A percentile compares a stretch with the other conserved stretches of the same genome.
These are phyloP conservation scores for Solanum chmielewskii DNA, from an alignment of 257 asterid species.

Conservation along the genomic window DNA sequence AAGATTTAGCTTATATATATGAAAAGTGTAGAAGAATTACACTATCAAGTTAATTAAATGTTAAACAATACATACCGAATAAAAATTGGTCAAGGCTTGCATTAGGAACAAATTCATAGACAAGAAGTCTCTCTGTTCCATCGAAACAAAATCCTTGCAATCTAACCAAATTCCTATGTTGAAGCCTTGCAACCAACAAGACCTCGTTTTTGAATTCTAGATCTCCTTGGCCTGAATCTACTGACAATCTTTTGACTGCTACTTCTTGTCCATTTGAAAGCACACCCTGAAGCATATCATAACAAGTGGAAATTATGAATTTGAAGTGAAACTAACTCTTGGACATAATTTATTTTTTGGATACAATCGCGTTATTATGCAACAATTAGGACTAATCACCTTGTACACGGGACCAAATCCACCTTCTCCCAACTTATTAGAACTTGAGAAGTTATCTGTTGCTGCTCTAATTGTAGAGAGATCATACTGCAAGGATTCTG, in stretches of 20 bases:
- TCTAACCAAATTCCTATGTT: not conserved
- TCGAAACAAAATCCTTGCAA: not conserved
- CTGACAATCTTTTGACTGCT: not conserved
- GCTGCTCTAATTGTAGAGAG: not conserved
- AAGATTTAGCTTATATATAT: not conserved
- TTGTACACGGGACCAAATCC: constrained; percentile 18
- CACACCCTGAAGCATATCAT: not conserved
- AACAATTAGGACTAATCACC: not conserved
- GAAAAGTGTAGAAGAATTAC: not conserved
- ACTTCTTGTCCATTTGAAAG: not conserved
- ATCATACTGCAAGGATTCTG: not conserved
- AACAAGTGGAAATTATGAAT: not conserved
- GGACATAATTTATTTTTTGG: too few relatives aligned
- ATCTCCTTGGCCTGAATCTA: not conserved
- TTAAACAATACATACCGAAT: constrained; percentile 4
- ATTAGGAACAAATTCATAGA: constrained; percentile 18
- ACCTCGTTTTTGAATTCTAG: not conserved
- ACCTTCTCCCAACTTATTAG: constrained; percentile 7
- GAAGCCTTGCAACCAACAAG: not conserved
- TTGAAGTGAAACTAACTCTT: too few relatives aligned
- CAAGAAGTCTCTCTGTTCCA: not conserved
- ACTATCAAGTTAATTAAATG: not conserved
- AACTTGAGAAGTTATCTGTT: constrained; percentile 8
- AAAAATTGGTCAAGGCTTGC: constrained; percentile 15
- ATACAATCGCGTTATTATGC: not conserved